Conservation (phyloP, 768 basidiomycete genomes). For the Phanerodontia chrysosporium region DNA sequence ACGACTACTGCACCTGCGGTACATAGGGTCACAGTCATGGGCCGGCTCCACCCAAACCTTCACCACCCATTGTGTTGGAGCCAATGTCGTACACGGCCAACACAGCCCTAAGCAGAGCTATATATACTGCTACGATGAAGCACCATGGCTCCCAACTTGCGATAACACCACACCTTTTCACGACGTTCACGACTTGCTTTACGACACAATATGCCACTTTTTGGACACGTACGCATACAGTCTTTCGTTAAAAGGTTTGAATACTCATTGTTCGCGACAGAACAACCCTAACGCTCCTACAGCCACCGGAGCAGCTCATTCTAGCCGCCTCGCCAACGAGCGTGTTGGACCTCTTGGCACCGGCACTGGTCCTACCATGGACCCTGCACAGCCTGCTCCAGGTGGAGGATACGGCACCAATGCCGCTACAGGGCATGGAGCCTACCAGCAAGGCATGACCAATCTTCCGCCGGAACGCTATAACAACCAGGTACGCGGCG, state of each 20-base stretch:
- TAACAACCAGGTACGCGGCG: constrained; percentile 1
- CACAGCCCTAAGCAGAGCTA: not conserved
- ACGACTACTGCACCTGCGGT: not conserved
- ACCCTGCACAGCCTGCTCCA: not conserved
- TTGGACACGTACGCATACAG: constrained; percentile 1
- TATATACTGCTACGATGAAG: not conserved
- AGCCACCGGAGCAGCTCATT: not conserved
- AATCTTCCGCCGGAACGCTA: not conserved
- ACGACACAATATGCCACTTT: constrained; percentile 6
- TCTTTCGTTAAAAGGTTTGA: not conserved
- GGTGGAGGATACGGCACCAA: not conserved
- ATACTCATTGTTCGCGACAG: not conserved
- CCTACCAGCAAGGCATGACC: constrained; percentile 7
- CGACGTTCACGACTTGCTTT: not conserved
- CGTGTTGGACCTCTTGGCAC: constrained; percentile 4
- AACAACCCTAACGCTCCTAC: not conserved
- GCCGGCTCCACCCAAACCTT: not conserved
- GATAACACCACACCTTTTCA: not conserved
- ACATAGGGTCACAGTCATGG: not conserved
- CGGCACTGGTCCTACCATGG: constrained; percentile 6
- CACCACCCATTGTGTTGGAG: not conserved
- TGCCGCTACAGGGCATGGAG: not conserved
- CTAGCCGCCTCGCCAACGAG: not conserved
- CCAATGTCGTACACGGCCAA: not conserved
- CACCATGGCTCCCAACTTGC: not conserved